These are phyloP conservation scores for Oryza meridionalis DNA, from an alignment of 176 grass and related monocot genomes.

Conservation along the genomic window DNA sequence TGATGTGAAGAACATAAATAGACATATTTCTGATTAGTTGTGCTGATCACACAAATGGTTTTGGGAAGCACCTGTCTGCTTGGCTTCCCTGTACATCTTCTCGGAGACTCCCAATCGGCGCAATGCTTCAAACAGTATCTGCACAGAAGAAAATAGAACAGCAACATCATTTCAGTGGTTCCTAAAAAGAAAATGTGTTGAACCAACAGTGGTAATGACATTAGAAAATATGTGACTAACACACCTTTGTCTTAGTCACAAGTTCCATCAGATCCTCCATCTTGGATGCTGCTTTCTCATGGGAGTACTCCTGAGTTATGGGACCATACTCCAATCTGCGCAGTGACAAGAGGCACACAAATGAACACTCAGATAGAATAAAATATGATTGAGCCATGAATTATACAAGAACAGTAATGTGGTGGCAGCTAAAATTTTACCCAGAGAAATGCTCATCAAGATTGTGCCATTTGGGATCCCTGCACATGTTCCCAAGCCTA, in stretches of 20 bases:
- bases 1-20: background rate
- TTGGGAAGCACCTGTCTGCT: background rate
- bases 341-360: background rate
- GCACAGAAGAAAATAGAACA: conserved; percentile 27
- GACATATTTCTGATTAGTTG: background rate
- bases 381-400: background rate
- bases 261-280: conserved; percentile 58
- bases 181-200: background rate
- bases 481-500: conserved; percentile 63
- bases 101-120: background rate
- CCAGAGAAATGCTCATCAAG: conserved; percentile 48
- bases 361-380: background rate
- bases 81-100: conserved; percentile 18
- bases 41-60: background rate
- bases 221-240: conserved; percentile 20
- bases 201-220: background rate
- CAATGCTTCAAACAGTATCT: conserved; percentile 49
- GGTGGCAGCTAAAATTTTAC: conserved; percentile 29
- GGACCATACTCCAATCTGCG: conserved; percentile 51
- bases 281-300: conserved; percentile 40
- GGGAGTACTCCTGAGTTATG: conserved; percentile 22
- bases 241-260: conserved; percentile 50
- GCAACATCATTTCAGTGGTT: background rate
- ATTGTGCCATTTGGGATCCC: conserved; percentile 65
- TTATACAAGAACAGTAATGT: background rate